phyloP scores from a whole-genome alignment of 108 stramenopile genomes.

The Mediolabrus comicus region DNA sequence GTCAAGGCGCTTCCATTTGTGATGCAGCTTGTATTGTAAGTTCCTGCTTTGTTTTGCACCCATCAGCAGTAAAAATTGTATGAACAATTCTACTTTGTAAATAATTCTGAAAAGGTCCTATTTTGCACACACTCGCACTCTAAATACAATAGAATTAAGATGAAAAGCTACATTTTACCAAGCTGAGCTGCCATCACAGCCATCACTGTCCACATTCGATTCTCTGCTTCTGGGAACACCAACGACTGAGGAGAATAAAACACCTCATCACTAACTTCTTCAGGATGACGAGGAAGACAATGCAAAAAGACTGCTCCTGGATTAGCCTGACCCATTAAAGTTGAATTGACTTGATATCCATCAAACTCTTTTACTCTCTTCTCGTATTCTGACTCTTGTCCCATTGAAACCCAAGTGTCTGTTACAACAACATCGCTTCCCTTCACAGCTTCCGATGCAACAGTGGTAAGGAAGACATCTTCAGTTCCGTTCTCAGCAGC shows the following conservation, averaged over 20 bases:
- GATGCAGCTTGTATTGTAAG: neutral
- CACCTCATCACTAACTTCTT: slow-evolving; percentile 96
- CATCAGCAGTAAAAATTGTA: too few relatives aligned
- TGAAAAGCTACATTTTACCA: slow-evolving; percentile 52
- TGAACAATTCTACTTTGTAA: too few relatives aligned
- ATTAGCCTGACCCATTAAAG: slow-evolving; percentile 87
- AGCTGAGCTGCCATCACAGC: slow-evolving; percentile 95
- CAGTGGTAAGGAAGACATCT: slow-evolving; percentile 63
- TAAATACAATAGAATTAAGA: too few relatives aligned
- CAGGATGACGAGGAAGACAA: slow-evolving; percentile 94
- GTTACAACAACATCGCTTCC: slow-evolving; percentile 93
- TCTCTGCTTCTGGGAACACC: slow-evolving; percentile 96
- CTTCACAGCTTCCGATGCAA: slow-evolving; percentile 84
- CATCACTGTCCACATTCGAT: slow-evolving; percentile 99
- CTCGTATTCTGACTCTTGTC: slow-evolving; percentile 93
- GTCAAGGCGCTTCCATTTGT: slow-evolving; percentile 19
- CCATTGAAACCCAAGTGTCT: slow-evolving; percentile 98
- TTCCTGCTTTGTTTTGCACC: neutral
- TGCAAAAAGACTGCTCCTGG: slow-evolving; percentile 92
- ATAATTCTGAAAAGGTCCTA: too few relatives aligned
- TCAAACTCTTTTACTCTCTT: slow-evolving; percentile 88
- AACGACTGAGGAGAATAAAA: slow-evolving; percentile 89
- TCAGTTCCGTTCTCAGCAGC: slow-evolving; percentile 59
- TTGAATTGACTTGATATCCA: slow-evolving; percentile 91
- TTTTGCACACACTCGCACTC: too few relatives aligned